Evolutionary conservation across 2,329 filamentous ascomycete genomes (phyloP).

Genomic region (Exophiala alcalophila): DNA sequence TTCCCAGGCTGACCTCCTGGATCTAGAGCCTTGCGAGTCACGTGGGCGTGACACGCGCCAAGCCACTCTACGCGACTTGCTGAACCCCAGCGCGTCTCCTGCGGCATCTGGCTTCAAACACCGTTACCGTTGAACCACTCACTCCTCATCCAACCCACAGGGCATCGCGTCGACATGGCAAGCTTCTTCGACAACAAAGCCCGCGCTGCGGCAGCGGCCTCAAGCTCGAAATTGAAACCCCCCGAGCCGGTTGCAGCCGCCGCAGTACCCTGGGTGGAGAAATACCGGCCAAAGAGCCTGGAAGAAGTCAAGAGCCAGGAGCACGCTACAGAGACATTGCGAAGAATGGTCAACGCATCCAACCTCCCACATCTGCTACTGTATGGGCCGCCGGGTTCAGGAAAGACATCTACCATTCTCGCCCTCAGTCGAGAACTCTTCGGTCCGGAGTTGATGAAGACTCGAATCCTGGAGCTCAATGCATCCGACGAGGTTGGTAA

Average conservation of each 20-base stretch:
- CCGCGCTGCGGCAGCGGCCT: constrained; percentile 65
- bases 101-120: neutral
- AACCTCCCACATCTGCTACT: constrained; percentile 99
- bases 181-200: constrained; percentile 97
- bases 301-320: constrained; percentile 96
- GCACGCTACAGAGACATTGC: constrained; percentile 89
- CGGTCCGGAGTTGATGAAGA: constrained; percentile 87
- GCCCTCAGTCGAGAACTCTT: constrained; percentile 97
- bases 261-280: constrained; percentile 87
- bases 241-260: constrained; percentile 57
- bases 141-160: neutral
- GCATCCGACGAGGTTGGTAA: constrained; percentile 99
- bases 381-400: constrained; percentile 94
- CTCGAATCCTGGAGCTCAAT: constrained; percentile 96
- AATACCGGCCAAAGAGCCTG: constrained; percentile 71
- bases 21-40: constrained; percentile 5
- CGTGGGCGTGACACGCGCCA: constrained; percentile 12
- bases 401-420: constrained; percentile 96
- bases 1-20: constrained; percentile 3
- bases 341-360: constrained; percentile 87
- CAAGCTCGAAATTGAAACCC: constrained; percentile 62
- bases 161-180: constrained; percentile 58
- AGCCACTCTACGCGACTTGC: constrained; percentile 19
- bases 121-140: neutral
- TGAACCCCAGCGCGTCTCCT: constrained; percentile 1